These are phyloP conservation scores for Lipomyces starkeyi DNA, from an alignment of 805 yeast species.

Conservation along the genomic window DNA sequence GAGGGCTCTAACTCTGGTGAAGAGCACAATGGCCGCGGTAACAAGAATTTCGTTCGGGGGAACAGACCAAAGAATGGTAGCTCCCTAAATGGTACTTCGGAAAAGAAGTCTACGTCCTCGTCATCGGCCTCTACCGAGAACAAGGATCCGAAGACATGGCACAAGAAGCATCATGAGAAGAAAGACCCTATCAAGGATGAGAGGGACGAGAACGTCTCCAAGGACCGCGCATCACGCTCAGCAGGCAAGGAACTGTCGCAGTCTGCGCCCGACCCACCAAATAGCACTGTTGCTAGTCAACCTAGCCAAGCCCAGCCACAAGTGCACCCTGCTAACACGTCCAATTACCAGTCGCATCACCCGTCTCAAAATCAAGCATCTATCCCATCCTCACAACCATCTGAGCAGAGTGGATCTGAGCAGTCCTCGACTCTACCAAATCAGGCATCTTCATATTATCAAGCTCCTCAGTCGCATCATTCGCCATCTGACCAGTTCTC, in stretches of 20 bases:
- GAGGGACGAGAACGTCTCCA: conserved; percentile 14
- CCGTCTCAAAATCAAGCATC: conserved; percentile 3
- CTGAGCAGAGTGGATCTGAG: neutral
- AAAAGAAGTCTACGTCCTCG: conserved; percentile 21
- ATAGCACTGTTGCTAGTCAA: neutral
- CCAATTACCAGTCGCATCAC: conserved; percentile 4
- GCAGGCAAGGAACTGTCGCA: conserved; percentile 7
- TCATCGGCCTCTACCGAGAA: conserved; percentile 19
- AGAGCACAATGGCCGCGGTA: conserved; percentile 20
- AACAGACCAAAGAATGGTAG: conserved; percentile 37
- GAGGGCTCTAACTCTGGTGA: conserved; percentile 20
- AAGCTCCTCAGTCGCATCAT: conserved; percentile 16
- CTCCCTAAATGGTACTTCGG: conserved; percentile 23
- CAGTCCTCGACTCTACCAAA: neutral
- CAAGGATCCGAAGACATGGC: conserved; percentile 11
- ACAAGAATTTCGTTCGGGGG: conserved; percentile 25
- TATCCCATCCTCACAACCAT: neutral
- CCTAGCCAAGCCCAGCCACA: conserved; percentile 5
- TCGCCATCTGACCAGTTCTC: conserved; percentile 7
- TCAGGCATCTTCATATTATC: conserved; percentile 5
- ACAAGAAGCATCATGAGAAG: conserved; percentile 28
- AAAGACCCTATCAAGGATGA: conserved; percentile 16
- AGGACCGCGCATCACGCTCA: conserved; percentile 5
- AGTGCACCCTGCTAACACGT: neutral
- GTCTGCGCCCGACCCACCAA: neutral